Conservation (phyloP, 2,329 filamentous ascomycete genomes). For the Trematosphaeria pertusa region DNA sequence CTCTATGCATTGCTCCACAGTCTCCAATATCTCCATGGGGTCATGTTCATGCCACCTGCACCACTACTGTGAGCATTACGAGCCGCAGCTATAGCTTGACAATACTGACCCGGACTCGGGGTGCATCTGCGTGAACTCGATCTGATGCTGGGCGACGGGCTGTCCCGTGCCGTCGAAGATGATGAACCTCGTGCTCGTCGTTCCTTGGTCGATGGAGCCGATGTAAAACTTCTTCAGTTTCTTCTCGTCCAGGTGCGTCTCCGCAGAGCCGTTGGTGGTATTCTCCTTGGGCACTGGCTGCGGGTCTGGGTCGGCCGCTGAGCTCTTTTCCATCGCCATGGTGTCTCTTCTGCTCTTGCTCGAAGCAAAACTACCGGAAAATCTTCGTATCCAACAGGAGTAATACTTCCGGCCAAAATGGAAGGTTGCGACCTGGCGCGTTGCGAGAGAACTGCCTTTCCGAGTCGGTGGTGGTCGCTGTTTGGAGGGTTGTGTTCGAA, state of each 20-base stretch:
- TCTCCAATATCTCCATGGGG: constrained; percentile 75
- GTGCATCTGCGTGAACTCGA: constrained; percentile 85
- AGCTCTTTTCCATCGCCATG: constrained; percentile 39
- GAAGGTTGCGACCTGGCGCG: background rate
- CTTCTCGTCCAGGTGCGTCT: constrained; percentile 36
- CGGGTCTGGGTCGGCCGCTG: constrained; percentile 31
- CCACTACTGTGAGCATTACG: constrained; percentile 19
- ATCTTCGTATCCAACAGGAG: constrained; percentile 3
- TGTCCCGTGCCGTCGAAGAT: constrained; percentile 84
- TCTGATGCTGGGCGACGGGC: constrained; percentile 82
- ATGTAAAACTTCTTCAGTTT: constrained; percentile 69
- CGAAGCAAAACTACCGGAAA: constrained; percentile 9
- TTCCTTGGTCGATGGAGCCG: constrained; percentile 89
- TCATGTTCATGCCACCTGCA: constrained; percentile 89
- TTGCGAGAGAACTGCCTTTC: constrained; percentile 2
- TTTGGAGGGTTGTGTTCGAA: constrained; percentile 1
- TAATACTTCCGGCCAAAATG: constrained; percentile 3
- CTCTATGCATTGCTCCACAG: constrained; percentile 81
- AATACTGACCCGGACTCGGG: constrained; percentile 78
- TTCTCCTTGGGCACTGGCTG: constrained; percentile 45
- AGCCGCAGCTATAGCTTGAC: background rate
- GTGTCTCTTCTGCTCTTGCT: background rate
- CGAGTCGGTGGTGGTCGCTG: constrained; percentile 4
- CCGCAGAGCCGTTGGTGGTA: constrained; percentile 24
- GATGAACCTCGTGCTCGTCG: constrained; percentile 86